These are phyloP conservation scores for Abrus pulchellus DNA, from an alignment of 306 rosid species.

Conservation along the genomic window DNA sequence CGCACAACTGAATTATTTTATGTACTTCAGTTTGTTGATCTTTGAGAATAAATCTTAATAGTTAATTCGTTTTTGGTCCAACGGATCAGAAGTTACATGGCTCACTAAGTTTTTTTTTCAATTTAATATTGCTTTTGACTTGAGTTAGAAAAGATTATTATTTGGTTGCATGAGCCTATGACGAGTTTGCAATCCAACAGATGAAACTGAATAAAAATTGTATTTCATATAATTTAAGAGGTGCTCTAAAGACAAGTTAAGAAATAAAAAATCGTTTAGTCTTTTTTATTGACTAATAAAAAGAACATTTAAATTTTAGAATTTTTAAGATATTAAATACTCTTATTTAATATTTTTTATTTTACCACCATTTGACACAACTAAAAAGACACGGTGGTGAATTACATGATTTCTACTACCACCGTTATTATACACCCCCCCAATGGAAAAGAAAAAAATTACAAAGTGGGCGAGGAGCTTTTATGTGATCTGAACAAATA, in stretches of 20 bases:
- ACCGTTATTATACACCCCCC: not conserved
- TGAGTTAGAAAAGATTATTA: too few relatives aligned
- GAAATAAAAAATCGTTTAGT: not conserved
- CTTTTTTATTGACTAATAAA: not conserved
- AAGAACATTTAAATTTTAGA: not conserved
- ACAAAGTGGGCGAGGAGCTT: constrained; percentile 22
- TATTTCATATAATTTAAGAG: not conserved
- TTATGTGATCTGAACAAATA: constrained; percentile 39
- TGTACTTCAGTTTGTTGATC: too few relatives aligned
- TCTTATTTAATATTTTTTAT: not conserved
- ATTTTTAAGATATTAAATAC: not conserved
- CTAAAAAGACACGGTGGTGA: not conserved
- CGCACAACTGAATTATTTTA: too few relatives aligned
- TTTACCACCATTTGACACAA: not conserved
- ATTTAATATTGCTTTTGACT: too few relatives aligned
- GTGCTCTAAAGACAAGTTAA: not conserved
- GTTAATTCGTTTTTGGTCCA: too few relatives aligned
- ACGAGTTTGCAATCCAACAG: not conserved
- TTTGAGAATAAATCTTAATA: too few relatives aligned
- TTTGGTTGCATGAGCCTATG: not conserved
- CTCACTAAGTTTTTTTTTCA: too few relatives aligned
- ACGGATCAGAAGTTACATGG: too few relatives aligned
- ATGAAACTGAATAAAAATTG: not conserved
- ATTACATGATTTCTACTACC: constrained; percentile 38
- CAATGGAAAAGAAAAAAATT: not conserved